phyloP scores from a whole-genome alignment of 225 moss, liverwort and hornwort species.

The Physcomitrium patens region DNA sequence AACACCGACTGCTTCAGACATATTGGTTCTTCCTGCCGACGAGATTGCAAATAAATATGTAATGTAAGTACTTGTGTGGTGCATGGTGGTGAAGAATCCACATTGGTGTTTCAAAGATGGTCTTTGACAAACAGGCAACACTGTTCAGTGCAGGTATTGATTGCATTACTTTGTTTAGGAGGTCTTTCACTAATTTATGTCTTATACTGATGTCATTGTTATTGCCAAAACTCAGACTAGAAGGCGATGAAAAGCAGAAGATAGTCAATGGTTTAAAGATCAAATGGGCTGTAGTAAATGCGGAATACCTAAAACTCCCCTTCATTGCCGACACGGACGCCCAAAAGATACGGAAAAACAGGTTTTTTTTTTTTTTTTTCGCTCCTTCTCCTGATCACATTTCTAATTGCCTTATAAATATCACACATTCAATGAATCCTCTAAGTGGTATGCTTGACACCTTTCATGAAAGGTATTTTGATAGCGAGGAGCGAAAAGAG shows the following conservation, averaged over 20 bases:
- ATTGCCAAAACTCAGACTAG: slow-evolving; percentile 37
- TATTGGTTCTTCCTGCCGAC: not conserved
- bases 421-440: too few relatives aligned
- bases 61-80: not conserved
- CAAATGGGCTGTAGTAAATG: slow-evolving; percentile 54
- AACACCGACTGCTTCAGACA: not conserved
- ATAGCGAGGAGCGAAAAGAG: too few relatives aligned
- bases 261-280: slow-evolving; percentile 44
- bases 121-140: not conserved
- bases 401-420: too few relatives aligned
- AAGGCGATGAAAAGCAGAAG: slow-evolving; percentile 38
- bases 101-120: not conserved
- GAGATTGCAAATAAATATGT: not conserved
- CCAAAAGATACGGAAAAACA: slow-evolving; percentile 38
- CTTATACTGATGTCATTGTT: slow-evolving; percentile 16
- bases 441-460: too few relatives aligned
- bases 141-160: not conserved
- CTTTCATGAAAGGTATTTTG: too few relatives aligned
- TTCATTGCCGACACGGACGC: slow-evolving; percentile 49
- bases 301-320: slow-evolving; percentile 47
- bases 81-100: not conserved
- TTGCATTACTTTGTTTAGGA: not conserved
- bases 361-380: slow-evolving; percentile 11
- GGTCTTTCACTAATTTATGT: not conserved
- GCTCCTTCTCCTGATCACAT: not conserved